Base-by-base conservation (phyloP, 768 basidiomycete genomes). In the Psilocybe cyanescens region DNA sequence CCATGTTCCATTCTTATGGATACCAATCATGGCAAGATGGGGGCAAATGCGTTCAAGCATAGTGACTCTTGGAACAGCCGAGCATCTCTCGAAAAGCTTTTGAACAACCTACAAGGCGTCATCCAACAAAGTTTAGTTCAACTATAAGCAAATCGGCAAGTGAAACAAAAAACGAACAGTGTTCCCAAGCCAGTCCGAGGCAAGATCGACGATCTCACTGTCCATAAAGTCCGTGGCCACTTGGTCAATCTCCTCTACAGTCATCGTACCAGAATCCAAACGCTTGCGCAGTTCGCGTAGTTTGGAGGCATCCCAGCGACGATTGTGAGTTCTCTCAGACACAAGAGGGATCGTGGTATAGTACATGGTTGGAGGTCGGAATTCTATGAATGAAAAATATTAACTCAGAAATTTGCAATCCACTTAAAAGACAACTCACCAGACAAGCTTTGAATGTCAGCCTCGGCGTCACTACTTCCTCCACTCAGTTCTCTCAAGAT, bases 1-100 rank as follows among this genome's bases (percentile, higher is more conserved):
- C 97, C 97, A 99, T 0, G 97, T 99, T 30, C 97, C 97, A 67
- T 99, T 99, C 81, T 99, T 99, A 82, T 99, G 97, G 58, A 97
- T 95, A 29, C 97, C 97, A 65, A 99, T 97, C 87, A 94, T 93
- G 24, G 97, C 97, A 44, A 99, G 80, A 72, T 97, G 92, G 51
- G 97, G 97, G 3, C 88, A 85, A 63, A 99, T 90, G 52, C 96
- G 89, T 68, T 99, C 96, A 57, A 99, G 80, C 92, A 99, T 96
- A 14, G 89, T 88, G 64, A 94, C 84, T 67, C 95, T 83, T 31
- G 95, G 89, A 3, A 70, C 77, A 41, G 87, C 75, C 12, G 93
- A 92, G 71, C 93, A 94, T 70, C 86, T 89, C 75, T 98, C 97
- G 68, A 97, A 99, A 12, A 99, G 79, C 75, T 98, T 98, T 81